phyloP scores from a whole-genome alignment of 169 alveolate species.

The Cryptosporidium xiaoi region DNA sequence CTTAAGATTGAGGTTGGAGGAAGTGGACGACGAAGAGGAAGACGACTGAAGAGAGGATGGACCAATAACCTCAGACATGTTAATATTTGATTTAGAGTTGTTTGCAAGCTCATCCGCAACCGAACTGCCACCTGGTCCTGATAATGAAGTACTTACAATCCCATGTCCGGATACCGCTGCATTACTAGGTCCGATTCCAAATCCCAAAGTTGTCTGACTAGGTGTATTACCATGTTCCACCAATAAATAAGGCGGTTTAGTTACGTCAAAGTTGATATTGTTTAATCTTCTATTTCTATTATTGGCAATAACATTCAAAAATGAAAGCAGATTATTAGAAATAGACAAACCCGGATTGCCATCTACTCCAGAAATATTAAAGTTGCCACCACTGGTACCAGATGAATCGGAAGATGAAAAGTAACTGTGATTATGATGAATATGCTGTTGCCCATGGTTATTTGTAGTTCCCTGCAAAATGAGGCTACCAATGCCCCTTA shows the following conservation, averaged over 20 bases:
- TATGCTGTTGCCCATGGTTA: neutral
- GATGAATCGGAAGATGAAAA: neutral
- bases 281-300: too few relatives aligned
- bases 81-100: neutral
- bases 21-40: neutral
- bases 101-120: neutral
- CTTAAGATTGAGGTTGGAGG: conserved; percentile 12
- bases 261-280: too few relatives aligned
- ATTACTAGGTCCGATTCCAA: too few relatives aligned
- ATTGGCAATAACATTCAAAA: too few relatives aligned
- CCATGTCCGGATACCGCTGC: too few relatives aligned
- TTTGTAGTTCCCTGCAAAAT: neutral
- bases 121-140: neutral
- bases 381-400: neutral
- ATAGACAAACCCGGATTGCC: too few relatives aligned
- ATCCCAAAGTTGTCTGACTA: too few relatives aligned
- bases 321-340: too few relatives aligned
- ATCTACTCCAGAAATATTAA: neutral
- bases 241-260: too few relatives aligned
- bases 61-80: neutral
- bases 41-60: neutral
- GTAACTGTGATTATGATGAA: neutral
- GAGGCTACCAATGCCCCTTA: conserved; percentile 5
- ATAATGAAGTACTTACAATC: neutral
- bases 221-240: too few relatives aligned